Evolutionary conservation across 2,329 filamentous ascomycete species (phyloP), one percentile per base, ranked within the genome.

Genomic region (Westerdykella aurantiaca): DNA sequence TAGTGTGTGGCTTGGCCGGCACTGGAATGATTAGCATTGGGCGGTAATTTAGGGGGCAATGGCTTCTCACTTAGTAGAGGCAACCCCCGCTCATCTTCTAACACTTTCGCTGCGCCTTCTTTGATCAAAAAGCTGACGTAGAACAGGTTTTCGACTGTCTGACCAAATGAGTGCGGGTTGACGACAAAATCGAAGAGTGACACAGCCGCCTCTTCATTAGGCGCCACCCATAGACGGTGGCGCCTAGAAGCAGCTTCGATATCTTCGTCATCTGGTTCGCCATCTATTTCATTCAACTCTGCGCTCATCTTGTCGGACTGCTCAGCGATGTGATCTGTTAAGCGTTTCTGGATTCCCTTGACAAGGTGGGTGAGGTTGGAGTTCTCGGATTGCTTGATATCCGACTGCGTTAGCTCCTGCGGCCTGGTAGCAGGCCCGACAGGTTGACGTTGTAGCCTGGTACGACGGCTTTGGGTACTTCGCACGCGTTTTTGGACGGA

Each of bases 61-160:
- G n/a, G 12, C 10, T 37, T 77, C 85, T 74, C 75, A 95, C 89
- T 74, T 39, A 97, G 68, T 17, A 88, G 81, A n/a, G 90, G 90
- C 34, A 95, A 70, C 1, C 79, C 82, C 47, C 85, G 71, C 11
- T 81, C 76, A 58, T 96, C 90, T 44, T 81, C 78, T 3, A 79
- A 74, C n/a, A 98, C 76, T 29, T 80, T 81, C 5, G 89, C 79
- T 47, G 79, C 81, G 10, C 89, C 89, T 68, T 98, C 93, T 45
- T 87, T 82, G 47, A 97, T 88, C 48, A 98, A 71, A 61, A 98
- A 98, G 63, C 88, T 94, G 55, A 95, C 80, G 64, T 97, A 97
- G 67, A 98, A 98, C 57, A 98, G 75, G 57, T 98, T 98, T 64
- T 98, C 93, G 6, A 98, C 83, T 0, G 89, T 95, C 67, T 98